A percentile compares a stretch with the other conserved stretches of the same genome.
Evolutionary conservation across 768 basidiomycete species (phyloP).

Genomic region (Tricholoma furcatifolium): DNA sequence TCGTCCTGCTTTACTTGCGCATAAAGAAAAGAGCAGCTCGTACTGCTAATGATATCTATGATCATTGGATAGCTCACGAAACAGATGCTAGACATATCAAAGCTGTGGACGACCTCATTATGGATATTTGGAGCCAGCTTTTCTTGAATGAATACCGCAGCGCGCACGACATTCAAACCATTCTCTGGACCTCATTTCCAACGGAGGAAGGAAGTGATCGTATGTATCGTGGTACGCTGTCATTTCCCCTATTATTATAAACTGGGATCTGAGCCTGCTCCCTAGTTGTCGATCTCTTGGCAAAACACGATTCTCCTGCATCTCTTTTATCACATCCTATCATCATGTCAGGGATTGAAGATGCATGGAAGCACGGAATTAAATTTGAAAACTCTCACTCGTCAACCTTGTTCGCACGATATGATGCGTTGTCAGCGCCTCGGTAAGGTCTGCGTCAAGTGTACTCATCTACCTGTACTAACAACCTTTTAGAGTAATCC

Average conservation of each 20-base stretch:
- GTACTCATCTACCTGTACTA: not conserved
- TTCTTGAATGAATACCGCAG: constrained; percentile 42
- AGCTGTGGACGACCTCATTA: constrained; percentile 32
- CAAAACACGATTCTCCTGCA: constrained; percentile 27
- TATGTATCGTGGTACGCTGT: constrained; percentile 29
- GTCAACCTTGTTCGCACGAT: constrained; percentile 18
- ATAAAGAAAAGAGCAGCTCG: constrained; percentile 17
- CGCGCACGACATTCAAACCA: constrained; percentile 40
- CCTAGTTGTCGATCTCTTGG: constrained; percentile 44
- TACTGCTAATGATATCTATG: constrained; percentile 36
- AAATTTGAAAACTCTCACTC: not conserved
- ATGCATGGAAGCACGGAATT: constrained; percentile 38
- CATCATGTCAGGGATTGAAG: constrained; percentile 33
- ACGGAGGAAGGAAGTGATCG: constrained; percentile 22
- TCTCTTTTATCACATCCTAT: constrained; percentile 40
- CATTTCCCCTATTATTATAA: not conserved
- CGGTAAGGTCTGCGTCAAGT: constrained; percentile 30
- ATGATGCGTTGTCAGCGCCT: constrained; percentile 43
- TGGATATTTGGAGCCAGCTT: constrained; percentile 32
- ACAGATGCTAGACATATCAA: constrained; percentile 22
- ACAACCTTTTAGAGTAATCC: constrained; percentile 34
- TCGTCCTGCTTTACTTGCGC: constrained; percentile 35
- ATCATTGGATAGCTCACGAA: constrained; percentile 37
- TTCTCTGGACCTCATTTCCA: constrained; percentile 48
- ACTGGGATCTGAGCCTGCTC: not conserved